phyloP scores from a whole-genome alignment of 495 filamentous ascomycete genomes.

The Talaromyces trachyspermus region DNA sequence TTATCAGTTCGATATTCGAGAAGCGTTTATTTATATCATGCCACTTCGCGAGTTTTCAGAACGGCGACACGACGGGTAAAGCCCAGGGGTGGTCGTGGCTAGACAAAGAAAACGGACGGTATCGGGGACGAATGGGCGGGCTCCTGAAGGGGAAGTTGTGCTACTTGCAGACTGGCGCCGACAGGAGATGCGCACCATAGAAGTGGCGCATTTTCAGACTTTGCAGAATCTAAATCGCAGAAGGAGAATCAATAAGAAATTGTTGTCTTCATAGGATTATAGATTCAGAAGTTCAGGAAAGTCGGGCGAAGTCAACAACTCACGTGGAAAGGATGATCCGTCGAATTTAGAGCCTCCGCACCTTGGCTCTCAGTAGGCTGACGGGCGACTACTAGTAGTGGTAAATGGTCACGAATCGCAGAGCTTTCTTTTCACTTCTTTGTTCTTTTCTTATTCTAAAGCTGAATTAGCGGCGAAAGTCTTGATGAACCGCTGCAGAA shows the following conservation, averaged over 20 bases:
- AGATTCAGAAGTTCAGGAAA: no score
- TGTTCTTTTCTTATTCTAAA: no score
- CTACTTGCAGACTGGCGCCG: slow-evolving; percentile 8
- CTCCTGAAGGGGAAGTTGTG: neutral
- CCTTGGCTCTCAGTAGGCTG: no score
- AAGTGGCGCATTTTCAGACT: slow-evolving; percentile 7
- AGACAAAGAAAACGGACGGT: slow-evolving; percentile 1
- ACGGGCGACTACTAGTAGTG: neutral
- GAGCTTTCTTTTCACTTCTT: no score
- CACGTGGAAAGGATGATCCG: neutral
- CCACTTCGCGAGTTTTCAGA: neutral
- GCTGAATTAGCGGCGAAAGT: no score
- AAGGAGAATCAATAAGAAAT: no score
- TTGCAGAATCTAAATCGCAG: neutral
- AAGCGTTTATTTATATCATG: neutral
- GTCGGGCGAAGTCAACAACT: no score
- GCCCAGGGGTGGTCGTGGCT: neutral
- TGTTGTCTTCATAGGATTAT: no score
- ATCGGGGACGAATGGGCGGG: neutral
- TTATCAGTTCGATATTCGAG: no score
- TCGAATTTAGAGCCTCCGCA: neutral
- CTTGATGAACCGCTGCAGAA: no score
- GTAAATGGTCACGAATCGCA: neutral
- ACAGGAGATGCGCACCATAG: slow-evolving; percentile 5
- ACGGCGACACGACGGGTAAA: neutral